Evolutionary conservation across 2,329 filamentous ascomycete species (phyloP), one percentile per base, ranked within the genome.

Genomic region (Pseudocercospora vitis): DNA sequence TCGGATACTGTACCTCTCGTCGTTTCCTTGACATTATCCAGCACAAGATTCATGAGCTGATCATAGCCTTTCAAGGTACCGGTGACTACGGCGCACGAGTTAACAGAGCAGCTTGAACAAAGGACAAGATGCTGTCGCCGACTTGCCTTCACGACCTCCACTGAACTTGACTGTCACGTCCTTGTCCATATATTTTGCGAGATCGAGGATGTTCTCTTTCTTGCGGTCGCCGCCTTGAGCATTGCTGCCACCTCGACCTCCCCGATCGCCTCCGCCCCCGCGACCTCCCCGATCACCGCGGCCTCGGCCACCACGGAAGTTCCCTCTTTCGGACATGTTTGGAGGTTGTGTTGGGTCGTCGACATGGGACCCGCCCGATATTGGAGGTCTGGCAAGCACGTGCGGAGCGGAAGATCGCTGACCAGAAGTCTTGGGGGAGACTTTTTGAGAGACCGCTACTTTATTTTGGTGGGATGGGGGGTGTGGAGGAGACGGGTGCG

Each of bases 121-220:
- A 12, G 14, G 8, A 23, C 7, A 4, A 11, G 33, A 29, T 21
- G 8, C 8, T 7, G 4, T 16, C 5, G 9, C 31, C 9, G 5
- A 45, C 35, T 12, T 70, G 94, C 91, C 89, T 79, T 96, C 91
- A 56, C 92, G 79, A 1, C 94, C 94, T 35, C 94, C 94, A 68
- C 90, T 96, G 73, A 99, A 97, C 76, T 97, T 97, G 70, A 99
- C 91, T 7, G 82, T 88, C 63, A 99, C 90, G 69, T 87, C 82
- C 82, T 96, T 95, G 74, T 99, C 91, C 87, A 96, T 91, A 74
- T 97, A 99, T 77, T 96, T 96, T 70, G 81, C 84, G 67, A 99
- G 74, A 70, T 99, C 92, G 50, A 99, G 83, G 66, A 99, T 99
- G 72, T 96, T 97, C 75, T 99, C 94, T 80, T 97, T 97, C 84